Evolutionary conservation across 2,329 filamentous ascomycete species (phyloP).

Genomic region (Chaetomium sp.): DNA sequence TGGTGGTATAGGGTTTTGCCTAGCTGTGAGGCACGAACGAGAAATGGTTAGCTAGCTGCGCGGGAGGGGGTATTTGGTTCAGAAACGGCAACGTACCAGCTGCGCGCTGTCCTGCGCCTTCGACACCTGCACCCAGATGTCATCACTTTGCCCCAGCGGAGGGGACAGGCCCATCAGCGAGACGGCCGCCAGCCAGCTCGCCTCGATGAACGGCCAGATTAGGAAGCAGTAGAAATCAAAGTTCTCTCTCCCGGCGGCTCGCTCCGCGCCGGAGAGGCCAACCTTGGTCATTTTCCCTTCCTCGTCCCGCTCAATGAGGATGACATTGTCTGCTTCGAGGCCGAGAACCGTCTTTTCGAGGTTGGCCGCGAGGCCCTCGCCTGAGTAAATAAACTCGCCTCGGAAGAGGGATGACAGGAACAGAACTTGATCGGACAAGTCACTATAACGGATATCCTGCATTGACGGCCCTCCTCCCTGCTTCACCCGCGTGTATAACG

Average conservation of each 20-base stretch:
- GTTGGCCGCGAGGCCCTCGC: constrained; percentile 79
- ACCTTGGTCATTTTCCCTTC: constrained; percentile 63
- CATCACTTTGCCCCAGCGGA: constrained; percentile 59
- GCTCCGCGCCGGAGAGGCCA: constrained; percentile 75
- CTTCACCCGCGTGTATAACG: constrained; percentile 90
- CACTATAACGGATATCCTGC: constrained; percentile 75
- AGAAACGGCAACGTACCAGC: constrained; percentile 55
- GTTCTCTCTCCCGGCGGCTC: constrained; percentile 81
- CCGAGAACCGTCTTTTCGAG: constrained; percentile 76
- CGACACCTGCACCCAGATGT: constrained; percentile 75
- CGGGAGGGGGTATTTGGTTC: too few relatives aligned
- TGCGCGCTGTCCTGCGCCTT: constrained; percentile 82
- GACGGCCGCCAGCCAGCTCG: constrained; percentile 87
- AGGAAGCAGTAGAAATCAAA: constrained; percentile 99
- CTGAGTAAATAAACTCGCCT: constrained; percentile 94
- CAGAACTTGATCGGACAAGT: constrained; percentile 75
- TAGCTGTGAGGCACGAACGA: constrained; percentile 56
- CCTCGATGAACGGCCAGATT: constrained; percentile 97
- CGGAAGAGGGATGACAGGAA: constrained; percentile 94
- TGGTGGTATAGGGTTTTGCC: constrained; percentile 98
- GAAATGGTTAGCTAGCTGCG: not conserved
- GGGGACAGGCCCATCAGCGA: constrained; percentile 85
- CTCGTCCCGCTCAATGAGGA: constrained; percentile 64
- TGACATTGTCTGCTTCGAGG: constrained; percentile 76
- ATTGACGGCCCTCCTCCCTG: constrained; percentile 80